Base-by-base conservation (phyloP, 164 flowering plant species). In the Pachysandra terminalis region DNA sequence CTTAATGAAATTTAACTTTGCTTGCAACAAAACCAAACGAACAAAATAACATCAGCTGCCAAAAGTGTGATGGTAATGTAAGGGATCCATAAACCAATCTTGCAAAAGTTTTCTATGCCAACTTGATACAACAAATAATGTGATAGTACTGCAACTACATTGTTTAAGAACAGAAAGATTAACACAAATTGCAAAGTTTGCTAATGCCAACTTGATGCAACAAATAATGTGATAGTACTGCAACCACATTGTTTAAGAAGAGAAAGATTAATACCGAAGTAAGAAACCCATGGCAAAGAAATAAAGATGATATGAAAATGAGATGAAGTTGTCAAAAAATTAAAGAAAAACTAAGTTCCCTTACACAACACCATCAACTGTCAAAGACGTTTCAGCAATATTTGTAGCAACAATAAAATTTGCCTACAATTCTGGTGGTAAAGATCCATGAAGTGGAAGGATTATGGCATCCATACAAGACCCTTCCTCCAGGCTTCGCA, bases 351-450 rank as follows among this genome's bases (percentile, higher is more conserved):
- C 32, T 51, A 19, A 71, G 70, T 60, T 28, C 61, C 40, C 98
- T 87, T 89, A 94, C 94, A 95, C 98, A 61, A 95, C 98, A 67
- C 99, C 99, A 81, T 95, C 98, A 71, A 95, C 99, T 69, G 98
- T 92, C 86, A 95, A 82, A 63, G 99, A 95, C 59, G 99, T 95
- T 81, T 95, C 99, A 27, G 99, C 99, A 75, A 95, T 95, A 69
- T 95, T 95, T 76, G 99, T 92, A 9, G 99, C 82, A 73, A 92
- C 91, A 70, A 95, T 88, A 74, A 95, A 32, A n/a, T 79, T 73
- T 82, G 75, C 98, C 93, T 90, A 98, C 88, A 90, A 60, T 80
- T 95, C 98, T 65, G 98, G 98, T 65, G 96, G 96, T 83, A 92
- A 77, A 66, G 98, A 95, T 71, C 98, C 98, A 81, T 92, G 96